These are phyloP conservation scores for Crinitomyces ghanaensis DNA, from an alignment of 805 yeast genomes.

Conservation along the genomic window DNA sequence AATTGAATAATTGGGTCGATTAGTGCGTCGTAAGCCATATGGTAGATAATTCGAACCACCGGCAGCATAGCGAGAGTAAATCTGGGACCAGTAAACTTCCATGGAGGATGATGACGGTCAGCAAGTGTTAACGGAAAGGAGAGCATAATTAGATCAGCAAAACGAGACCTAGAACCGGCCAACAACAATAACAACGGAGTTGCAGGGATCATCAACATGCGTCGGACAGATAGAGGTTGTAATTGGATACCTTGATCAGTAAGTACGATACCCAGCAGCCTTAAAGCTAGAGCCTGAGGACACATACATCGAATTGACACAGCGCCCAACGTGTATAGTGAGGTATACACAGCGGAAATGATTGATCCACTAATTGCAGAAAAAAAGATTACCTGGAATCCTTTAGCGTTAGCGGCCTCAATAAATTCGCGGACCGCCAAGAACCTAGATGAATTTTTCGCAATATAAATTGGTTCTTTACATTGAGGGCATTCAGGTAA, in stretches of 20 bases:
- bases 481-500: constrained; percentile 25
- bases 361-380: constrained; percentile 12
- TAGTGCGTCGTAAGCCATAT: constrained; percentile 8
- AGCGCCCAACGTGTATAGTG: constrained; percentile 23
- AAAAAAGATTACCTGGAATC: constrained; percentile 11
- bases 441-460: constrained; percentile 10
- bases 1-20: constrained; percentile 15
- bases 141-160: constrained; percentile 9
- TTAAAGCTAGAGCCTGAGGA: constrained; percentile 18
- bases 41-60: constrained; percentile 12
- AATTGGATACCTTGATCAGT: constrained; percentile 8
- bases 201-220: constrained; percentile 17
- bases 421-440: constrained; percentile 11
- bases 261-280: constrained; percentile 16
- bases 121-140: constrained; percentile 15
- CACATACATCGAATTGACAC: constrained; percentile 19
- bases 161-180: constrained; percentile 12
- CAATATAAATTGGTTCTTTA: constrained; percentile 17
- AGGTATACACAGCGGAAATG: constrained; percentile 13
- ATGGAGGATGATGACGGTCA: constrained; percentile 10
- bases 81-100: constrained; percentile 16
- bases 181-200: constrained; percentile 17
- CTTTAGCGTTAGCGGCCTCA: constrained; percentile 11
- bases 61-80: constrained; percentile 14
- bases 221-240: constrained; percentile 11